phyloP scores from a whole-genome alignment of 495 filamentous ascomycete genomes.

The Parathielavia hyrcaniae region DNA sequence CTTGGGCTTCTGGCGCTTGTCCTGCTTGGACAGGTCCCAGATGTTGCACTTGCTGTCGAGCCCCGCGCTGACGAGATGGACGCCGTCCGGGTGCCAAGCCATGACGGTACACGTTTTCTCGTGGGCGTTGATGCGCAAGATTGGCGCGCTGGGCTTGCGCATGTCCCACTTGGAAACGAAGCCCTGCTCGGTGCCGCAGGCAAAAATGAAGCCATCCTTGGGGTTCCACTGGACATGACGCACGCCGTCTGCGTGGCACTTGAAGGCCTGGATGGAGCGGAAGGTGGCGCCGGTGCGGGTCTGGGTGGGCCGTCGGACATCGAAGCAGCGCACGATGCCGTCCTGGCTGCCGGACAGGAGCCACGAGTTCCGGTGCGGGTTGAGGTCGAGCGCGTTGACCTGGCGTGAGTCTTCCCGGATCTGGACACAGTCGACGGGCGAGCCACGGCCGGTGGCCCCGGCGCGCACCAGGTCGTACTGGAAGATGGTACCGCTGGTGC shows the following conservation, averaged over 20 bases:
- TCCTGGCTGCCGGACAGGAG: conserved; percentile 90
- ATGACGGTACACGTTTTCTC: conserved; percentile 68
- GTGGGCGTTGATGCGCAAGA: conserved; percentile 77
- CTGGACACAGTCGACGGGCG: conserved; percentile 66
- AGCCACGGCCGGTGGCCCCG: conserved; percentile 27
- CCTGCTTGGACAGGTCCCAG: conserved; percentile 81
- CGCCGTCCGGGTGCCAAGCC: conserved; percentile 95
- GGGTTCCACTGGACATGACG: conserved; percentile 87
- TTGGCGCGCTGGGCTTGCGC: conserved; percentile 38
- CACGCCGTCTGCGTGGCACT: conserved; percentile 64
- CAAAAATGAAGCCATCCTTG: conserved; percentile 76
- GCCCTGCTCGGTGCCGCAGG: conserved; percentile 82
- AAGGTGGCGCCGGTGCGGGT: conserved; percentile 42
- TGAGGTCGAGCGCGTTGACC: conserved; percentile 86
- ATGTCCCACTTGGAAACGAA: conserved; percentile 57
- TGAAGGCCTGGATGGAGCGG: conserved; percentile 39
- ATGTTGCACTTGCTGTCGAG: conserved; percentile 78
- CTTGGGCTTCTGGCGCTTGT: conserved; percentile 73
- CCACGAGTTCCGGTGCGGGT: conserved; percentile 68
- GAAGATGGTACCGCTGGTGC: conserved; percentile 78
- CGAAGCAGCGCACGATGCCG: conserved; percentile 67
- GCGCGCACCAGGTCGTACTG: conserved; percentile 73
- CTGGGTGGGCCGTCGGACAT: conserved; percentile 38
- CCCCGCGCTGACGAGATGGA: conserved; percentile 78
- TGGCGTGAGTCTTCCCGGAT: conserved; percentile 76